These are phyloP conservation scores for Teunomyces pallodes DNA, from an alignment of 805 yeast species.

Conservation along the genomic window DNA sequence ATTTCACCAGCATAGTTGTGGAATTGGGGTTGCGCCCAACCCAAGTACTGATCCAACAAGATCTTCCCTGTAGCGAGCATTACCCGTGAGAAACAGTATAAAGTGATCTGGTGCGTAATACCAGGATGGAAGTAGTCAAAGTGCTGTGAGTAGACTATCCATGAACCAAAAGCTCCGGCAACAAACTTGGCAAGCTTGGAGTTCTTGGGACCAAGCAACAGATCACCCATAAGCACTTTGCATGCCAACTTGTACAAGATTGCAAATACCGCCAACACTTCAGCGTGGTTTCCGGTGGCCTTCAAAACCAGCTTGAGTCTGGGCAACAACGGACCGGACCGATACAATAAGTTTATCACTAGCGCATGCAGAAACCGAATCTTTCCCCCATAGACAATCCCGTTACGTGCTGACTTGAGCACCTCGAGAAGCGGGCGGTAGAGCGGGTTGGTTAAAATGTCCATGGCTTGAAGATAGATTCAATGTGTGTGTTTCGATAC, in stretches of 20 bases:
- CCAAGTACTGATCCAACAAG: slow-evolving; percentile 37
- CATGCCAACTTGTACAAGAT: slow-evolving; percentile 45
- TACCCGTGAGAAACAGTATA: slow-evolving; percentile 71
- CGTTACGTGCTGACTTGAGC: slow-evolving; percentile 41
- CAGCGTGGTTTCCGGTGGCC: slow-evolving; percentile 57
- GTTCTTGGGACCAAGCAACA: slow-evolving; percentile 32
- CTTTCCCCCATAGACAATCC: slow-evolving; percentile 60
- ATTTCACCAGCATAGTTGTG: slow-evolving; percentile 14
- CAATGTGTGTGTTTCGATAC: background rate
- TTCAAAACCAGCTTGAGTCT: slow-evolving; percentile 44
- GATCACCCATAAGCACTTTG: slow-evolving; percentile 29
- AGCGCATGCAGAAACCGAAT: slow-evolving; percentile 62
- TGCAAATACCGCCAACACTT: slow-evolving; percentile 55
- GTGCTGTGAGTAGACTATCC: slow-evolving; percentile 44
- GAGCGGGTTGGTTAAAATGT: slow-evolving; percentile 19
- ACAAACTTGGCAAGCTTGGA: slow-evolving; percentile 29
- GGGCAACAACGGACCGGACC: slow-evolving; percentile 48
- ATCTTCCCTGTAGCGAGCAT: slow-evolving; percentile 59
- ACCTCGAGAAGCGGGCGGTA: slow-evolving; percentile 33
- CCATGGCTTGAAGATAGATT: slow-evolving; percentile 7
- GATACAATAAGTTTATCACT: slow-evolving; percentile 57
- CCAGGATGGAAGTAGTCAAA: slow-evolving; percentile 44
- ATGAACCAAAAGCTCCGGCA: slow-evolving; percentile 41
- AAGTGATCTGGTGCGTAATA: slow-evolving; percentile 70
- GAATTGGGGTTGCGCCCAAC: slow-evolving; percentile 34